A percentile compares a stretch with the other conserved stretches of the same genome.
phyloP scores from a whole-genome alignment of 352 stramenopile species.

The Phytophthora sojae region DNA sequence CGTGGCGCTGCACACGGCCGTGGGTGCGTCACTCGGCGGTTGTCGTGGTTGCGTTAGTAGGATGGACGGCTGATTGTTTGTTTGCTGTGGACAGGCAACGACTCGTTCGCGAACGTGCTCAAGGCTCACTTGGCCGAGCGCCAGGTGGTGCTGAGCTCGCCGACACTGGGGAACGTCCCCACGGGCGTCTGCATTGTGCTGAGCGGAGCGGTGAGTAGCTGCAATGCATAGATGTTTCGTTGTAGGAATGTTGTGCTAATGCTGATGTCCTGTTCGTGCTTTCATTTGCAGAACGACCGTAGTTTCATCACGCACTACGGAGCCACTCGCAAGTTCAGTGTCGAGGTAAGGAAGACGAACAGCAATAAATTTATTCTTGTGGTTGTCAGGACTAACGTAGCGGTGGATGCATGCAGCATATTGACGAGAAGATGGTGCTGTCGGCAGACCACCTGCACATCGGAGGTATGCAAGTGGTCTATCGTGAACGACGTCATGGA shows the following conservation, averaged over 20 bases:
- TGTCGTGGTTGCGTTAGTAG: not conserved
- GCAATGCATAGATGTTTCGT: not conserved
- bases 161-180: conserved; percentile 41
- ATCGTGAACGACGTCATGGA: not conserved
- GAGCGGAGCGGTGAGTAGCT: conserved; percentile 59
- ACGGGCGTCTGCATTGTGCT: conserved; percentile 87
- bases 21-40: conserved; percentile 40
- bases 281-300: conserved; percentile 58
- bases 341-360: conserved; percentile 50
- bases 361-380: not conserved
- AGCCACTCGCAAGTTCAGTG: conserved; percentile 61
- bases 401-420: conserved; percentile 49
- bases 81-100: conserved; percentile 39
- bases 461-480: conserved; percentile 46
- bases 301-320: conserved; percentile 89
- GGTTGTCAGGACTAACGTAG: not conserved
- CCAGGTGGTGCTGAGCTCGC: conserved; percentile 54
- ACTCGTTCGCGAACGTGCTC: conserved; percentile 53
- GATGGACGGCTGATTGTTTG: not conserved
- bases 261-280: not conserved
- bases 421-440: conserved; percentile 67
- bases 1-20: conserved; percentile 67
- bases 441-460: conserved; percentile 78
- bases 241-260: not conserved
- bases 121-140: conserved; percentile 53